phyloP scores from a whole-genome alignment of 164 flowering plant species.

The Stephania japonica region DNA sequence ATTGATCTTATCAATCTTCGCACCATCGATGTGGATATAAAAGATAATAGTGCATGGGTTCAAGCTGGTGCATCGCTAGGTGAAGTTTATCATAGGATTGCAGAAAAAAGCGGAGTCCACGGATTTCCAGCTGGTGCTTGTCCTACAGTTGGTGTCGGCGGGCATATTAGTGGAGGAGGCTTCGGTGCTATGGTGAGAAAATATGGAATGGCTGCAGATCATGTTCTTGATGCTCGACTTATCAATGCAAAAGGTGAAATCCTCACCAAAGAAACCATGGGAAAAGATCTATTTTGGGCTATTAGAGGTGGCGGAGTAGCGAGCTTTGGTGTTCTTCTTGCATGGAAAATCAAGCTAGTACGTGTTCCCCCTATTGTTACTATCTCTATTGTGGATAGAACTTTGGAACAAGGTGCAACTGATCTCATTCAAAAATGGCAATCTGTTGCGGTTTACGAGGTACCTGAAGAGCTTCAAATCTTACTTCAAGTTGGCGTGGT shows the following conservation, averaged over 20 bases:
- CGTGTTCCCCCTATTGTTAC: constrained; percentile 7
- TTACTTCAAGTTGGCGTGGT: too few relatives aligned
- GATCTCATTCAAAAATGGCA: constrained; percentile 3
- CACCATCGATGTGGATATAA: neutral
- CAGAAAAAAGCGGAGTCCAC: neutral
- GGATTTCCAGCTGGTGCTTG: constrained; percentile 6
- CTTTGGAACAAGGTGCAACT: constrained; percentile 9
- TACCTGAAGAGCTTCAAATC: neutral
- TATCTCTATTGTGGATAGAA: neutral
- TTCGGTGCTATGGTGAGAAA: constrained; percentile 3
- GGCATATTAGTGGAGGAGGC: constrained; percentile 9
- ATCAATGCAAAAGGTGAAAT: neutral
- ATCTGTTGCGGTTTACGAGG: neutral
- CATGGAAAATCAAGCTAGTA: constrained; percentile 5
- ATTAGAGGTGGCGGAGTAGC: constrained; percentile 7
- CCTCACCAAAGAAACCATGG: constrained; percentile 3
- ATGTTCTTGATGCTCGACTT: neutral
- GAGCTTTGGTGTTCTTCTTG: constrained; percentile 4
- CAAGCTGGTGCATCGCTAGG: neutral
- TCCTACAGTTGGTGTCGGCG: constrained; percentile 2
- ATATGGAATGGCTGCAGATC: constrained; percentile 3
- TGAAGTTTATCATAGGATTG: constrained; percentile 1
- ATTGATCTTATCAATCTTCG: constrained; percentile 1
- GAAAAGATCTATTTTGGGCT: constrained; percentile 7
- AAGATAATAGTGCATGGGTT: constrained; percentile 8